Evolutionary conservation across 1,284 basidiomycete genomes (phyloP).

Genomic region (Phlebopus sp.): DNA sequence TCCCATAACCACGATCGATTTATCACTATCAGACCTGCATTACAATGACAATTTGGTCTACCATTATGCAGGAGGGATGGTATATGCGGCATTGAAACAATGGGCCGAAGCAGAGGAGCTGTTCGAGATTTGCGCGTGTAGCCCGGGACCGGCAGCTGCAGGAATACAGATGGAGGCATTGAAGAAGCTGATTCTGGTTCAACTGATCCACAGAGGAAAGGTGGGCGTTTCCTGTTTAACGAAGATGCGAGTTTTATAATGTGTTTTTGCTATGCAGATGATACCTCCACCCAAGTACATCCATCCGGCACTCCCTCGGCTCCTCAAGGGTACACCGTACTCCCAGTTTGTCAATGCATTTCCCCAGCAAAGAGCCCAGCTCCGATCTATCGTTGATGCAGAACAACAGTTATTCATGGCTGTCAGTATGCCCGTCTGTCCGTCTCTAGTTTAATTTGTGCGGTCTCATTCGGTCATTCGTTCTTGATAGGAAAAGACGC

Average conservation of each 20-base stretch:
- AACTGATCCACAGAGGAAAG: constrained; percentile 71
- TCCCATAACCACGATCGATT: constrained; percentile 59
- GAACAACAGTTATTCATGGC: constrained; percentile 49
- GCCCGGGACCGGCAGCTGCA: constrained; percentile 62
- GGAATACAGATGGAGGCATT: constrained; percentile 81
- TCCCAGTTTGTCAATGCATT: constrained; percentile 59
- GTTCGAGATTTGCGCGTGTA: constrained; percentile 74
- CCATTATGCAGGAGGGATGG: constrained; percentile 72
- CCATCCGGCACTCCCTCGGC: constrained; percentile 48
- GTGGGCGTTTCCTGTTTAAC: constrained; percentile 31
- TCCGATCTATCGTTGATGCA: constrained; percentile 49
- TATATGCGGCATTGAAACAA: constrained; percentile 55
- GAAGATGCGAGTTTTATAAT: background rate
- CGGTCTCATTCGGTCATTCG: constrained; percentile 6
- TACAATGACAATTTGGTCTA: constrained; percentile 78
- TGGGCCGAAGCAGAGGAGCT: constrained; percentile 69
- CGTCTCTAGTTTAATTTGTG: constrained; percentile 2
- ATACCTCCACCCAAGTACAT: constrained; percentile 68
- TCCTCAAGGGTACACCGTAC: constrained; percentile 66
- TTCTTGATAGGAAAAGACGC: constrained; percentile 59
- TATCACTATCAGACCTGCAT: constrained; percentile 49
- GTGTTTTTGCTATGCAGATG: constrained; percentile 37
- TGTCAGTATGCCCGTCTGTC: constrained; percentile 34
- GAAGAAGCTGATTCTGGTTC: constrained; percentile 77
- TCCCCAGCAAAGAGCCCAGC: constrained; percentile 44